A percentile compares a stretch with the other conserved stretches of the same genome.
Conservation (phyloP, 2,329 filamentous ascomycete species). For the Fusarium circinatum region DNA sequence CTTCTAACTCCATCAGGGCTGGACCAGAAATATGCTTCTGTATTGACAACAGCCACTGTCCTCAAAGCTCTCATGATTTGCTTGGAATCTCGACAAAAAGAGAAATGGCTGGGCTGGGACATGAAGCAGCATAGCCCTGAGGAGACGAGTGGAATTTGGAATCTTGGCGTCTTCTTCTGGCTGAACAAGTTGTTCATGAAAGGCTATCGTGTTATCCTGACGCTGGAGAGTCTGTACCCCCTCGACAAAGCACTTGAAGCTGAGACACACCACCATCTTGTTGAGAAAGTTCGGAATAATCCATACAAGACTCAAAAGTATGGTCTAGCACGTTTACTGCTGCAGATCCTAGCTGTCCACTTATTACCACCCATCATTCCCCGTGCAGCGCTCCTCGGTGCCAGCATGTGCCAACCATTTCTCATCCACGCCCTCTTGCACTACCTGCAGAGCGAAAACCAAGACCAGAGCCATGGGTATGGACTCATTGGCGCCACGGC, state of each 20-base stretch:
- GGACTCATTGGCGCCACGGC: neutral
- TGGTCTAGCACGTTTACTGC: fast-evolving
- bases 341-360: fast-evolving
- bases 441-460: neutral
- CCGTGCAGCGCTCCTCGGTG: neutral
- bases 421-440: neutral
- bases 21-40: fast-evolving
- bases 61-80: neutral
- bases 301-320: neutral
- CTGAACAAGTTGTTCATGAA: neutral
- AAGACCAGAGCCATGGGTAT: neutral
- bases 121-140: neutral
- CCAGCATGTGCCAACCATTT: neutral
- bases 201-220: neutral
- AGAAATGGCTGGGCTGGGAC: neutral
- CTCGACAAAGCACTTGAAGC: neutral
- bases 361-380: neutral
- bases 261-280: fast-evolving
- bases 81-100: neutral
- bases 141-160: neutral
- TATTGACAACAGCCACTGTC: neutral
- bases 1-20: neutral
- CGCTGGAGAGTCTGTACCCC: neutral
- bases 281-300: fast-evolving
- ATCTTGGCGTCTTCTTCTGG: neutral